phyloP scores from a whole-genome alignment of 768 basidiomycete species.

The Mrakia gelida region DNA sequence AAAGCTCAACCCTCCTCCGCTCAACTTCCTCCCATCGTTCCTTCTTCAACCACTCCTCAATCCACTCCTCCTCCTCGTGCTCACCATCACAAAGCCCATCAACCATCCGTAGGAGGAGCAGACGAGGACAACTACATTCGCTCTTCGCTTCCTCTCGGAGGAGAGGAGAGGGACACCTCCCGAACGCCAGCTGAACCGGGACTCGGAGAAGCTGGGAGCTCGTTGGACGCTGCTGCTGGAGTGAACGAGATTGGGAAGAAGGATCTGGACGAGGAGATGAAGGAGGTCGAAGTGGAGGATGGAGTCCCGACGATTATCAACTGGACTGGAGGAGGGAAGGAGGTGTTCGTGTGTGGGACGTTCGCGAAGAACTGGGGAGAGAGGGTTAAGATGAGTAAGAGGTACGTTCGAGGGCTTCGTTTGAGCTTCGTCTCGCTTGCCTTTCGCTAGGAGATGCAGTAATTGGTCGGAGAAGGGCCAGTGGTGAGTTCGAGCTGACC shows the following conservation, averaged over 20 bases:
- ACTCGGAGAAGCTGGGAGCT: not conserved
- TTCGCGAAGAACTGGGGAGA: slow-evolving; percentile 47
- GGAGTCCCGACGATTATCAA: slow-evolving; percentile 33
- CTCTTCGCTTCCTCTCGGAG: slow-evolving; percentile 22
- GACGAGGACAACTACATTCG: slow-evolving; percentile 32
- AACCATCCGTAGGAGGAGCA: slow-evolving; percentile 14
- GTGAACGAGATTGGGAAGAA: not conserved
- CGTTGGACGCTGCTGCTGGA: not conserved
- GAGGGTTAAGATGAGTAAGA: slow-evolving; percentile 43
- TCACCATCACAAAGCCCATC: slow-evolving; percentile 12
- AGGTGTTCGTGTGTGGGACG: slow-evolving; percentile 58
- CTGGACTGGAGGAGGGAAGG: slow-evolving; percentile 63
- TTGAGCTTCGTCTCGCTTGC: too few species aligned
- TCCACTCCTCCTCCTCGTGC: not conserved
- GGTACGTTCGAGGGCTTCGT: slow-evolving; percentile 33
- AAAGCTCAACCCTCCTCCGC: slow-evolving; percentile 2
- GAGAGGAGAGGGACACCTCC: slow-evolving; percentile 8
- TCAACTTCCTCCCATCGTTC: not conserved
- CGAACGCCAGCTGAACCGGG: not conserved
- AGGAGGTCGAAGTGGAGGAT: slow-evolving; percentile 1
- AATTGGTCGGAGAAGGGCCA: too few species aligned
- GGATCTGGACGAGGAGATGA: not conserved
- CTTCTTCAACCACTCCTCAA: not conserved
- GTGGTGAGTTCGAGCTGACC: too few species aligned
- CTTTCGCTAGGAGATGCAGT: too few species aligned